Percentiles rank a stretch among this genome's conserved stretches.
Evolutionary conservation across 164 flowering plant species (phyloP).

Genomic region (Nymphaea thermarum): DNA sequence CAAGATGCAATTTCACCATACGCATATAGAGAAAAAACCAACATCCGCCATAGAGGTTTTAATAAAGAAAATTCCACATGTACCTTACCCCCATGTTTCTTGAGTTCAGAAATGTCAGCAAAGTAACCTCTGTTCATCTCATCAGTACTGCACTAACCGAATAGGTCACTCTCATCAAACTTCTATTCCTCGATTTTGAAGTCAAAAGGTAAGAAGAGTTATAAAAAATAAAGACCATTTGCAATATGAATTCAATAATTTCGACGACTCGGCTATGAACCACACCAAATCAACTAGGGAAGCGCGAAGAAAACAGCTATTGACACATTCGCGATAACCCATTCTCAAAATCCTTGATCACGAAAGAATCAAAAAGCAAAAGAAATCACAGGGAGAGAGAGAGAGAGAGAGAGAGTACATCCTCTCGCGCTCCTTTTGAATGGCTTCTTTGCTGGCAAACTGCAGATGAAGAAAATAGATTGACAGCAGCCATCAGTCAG

Average conservation of each 20-base stretch:
- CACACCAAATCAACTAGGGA: too few species aligned
- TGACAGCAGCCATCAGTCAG: background rate
- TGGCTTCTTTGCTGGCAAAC: constrained; percentile 58
- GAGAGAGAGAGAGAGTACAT: constrained; percentile 29
- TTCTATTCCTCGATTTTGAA: background rate
- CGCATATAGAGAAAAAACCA: too few species aligned
- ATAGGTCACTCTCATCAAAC: constrained; percentile 5
- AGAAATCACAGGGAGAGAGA: background rate
- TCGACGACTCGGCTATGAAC: too few species aligned
- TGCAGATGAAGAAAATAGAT: constrained; percentile 12
- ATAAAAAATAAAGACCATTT: too few species aligned
- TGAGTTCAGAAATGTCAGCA: constrained; percentile 67
- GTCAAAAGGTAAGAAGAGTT: too few species aligned
- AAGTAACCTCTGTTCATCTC: constrained; percentile 95
- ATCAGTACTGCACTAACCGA: constrained; percentile 70
- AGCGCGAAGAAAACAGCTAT: background rate
- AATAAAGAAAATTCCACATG: background rate
- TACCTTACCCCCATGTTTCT: constrained; percentile 96
- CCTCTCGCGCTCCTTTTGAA: constrained; percentile 78
- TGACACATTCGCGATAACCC: background rate
- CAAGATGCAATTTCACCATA: too few species aligned
- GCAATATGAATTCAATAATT: too few species aligned
- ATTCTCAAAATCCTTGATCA: background rate
- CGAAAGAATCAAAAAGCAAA: background rate
- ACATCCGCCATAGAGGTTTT: too few species aligned